Evolutionary conservation across 2,329 filamentous ascomycete species (phyloP).

Genomic region (Thelonectria discophora): DNA sequence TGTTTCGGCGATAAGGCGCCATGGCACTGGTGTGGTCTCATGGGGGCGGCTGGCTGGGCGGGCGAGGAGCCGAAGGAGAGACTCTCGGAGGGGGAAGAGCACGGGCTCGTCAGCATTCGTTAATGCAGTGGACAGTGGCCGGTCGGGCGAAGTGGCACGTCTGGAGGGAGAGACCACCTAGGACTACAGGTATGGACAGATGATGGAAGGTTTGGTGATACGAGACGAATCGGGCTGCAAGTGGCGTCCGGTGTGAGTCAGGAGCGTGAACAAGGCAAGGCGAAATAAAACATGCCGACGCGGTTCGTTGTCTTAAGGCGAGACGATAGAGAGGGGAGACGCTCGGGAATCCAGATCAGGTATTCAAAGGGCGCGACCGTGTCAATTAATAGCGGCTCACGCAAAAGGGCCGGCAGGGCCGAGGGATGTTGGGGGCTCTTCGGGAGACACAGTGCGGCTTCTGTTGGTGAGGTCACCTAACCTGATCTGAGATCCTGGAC

Average conservation of each 20-base stretch:
- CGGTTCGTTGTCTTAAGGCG: not conserved
- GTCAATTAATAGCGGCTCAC: slow-evolving; percentile 38
- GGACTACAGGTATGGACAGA: too few species aligned
- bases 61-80: slow-evolving; percentile 11
- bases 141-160: slow-evolving; percentile 5
- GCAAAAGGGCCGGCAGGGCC: slow-evolving; percentile 8
- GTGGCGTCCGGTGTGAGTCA: slow-evolving; percentile 2
- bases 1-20: slow-evolving; percentile 4
- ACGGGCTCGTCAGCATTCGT: slow-evolving; percentile 13
- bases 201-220: not conserved
- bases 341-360: slow-evolving; percentile 22
- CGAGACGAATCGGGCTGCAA: not conserved
- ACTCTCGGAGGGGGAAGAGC: slow-evolving; percentile 12
- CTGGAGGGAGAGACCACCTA: not conserved
- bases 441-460: not conserved
- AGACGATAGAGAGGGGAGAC: slow-evolving; percentile 12
- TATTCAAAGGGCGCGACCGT: slow-evolving; percentile 35
- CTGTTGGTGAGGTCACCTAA: not conserved
- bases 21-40: slow-evolving; percentile 33
- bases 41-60: slow-evolving; percentile 5
- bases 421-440: not conserved
- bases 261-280: not conserved
- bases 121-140: slow-evolving; percentile 5
- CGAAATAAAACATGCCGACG: not conserved
- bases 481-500: too few species aligned